Evolutionary conservation across 805 yeast species (phyloP).

Genomic region (Jamesozyma piceae): DNA sequence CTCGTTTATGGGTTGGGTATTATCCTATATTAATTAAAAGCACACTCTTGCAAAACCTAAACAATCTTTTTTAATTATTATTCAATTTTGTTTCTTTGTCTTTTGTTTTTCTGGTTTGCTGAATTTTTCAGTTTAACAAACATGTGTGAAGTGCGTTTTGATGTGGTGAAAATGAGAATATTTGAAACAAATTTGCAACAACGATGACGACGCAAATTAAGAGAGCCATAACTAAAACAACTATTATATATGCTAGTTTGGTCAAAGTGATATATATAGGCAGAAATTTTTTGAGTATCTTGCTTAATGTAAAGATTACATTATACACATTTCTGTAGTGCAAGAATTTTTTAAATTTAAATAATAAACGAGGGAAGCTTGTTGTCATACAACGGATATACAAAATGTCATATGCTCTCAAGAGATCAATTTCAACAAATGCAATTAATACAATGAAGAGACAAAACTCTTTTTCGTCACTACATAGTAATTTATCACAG

Average conservation of each 20-base stretch:
- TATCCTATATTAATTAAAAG: too few relatives aligned
- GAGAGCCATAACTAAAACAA: background rate
- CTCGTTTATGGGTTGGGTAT: too few relatives aligned
- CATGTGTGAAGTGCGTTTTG: background rate
- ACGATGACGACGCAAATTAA: background rate
- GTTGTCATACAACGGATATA: too few relatives aligned
- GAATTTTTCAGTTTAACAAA: background rate
- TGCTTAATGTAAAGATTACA: too few relatives aligned
- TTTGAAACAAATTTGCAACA: background rate
- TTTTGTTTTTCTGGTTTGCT: background rate
- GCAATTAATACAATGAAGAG: conserved; percentile 3
- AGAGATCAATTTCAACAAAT: conserved; percentile 5
- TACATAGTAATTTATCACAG: conserved; percentile 5
- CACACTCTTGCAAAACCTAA: too few relatives aligned
- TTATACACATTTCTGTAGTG: too few relatives aligned
- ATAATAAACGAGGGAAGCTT: too few relatives aligned
- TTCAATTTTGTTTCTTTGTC: too few relatives aligned
- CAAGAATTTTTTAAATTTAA: background rate
- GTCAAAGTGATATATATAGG: background rate
- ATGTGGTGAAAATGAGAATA: too few relatives aligned
- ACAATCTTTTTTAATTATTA: too few relatives aligned
- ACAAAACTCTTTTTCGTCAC: conserved; percentile 2
- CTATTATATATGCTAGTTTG: background rate
- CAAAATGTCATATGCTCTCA: conserved; percentile 3
- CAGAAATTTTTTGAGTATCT: too few relatives aligned